Evolutionary conservation across 2,329 filamentous ascomycete species (phyloP).

Genomic region (Colletotrichum gloeosporioides): DNA sequence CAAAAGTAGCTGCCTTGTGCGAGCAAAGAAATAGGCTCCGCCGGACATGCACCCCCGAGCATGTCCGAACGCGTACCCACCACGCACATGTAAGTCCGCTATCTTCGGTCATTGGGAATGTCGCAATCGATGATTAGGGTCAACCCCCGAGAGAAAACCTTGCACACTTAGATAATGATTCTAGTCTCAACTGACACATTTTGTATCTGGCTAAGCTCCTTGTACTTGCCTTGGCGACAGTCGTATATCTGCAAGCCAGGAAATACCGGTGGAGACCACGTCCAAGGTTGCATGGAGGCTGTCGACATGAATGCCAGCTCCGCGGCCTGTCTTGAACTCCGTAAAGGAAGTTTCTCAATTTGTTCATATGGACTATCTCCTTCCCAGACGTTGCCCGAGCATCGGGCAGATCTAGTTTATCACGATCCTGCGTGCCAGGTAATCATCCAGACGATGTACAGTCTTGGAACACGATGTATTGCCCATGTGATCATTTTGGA

Average conservation of each 20-base stretch:
- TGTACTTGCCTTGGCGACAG: neutral
- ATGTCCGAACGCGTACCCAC: neutral
- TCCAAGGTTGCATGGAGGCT: neutral
- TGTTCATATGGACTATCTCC: neutral
- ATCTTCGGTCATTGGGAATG: neutral
- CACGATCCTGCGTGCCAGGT: neutral
- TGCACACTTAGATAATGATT: neutral
- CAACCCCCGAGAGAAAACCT: rapidly evolving
- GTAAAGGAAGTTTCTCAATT: neutral
- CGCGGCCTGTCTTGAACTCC: rapidly evolving
- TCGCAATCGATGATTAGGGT: rapidly evolving
- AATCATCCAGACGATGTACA: neutral
- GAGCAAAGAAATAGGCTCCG: neutral
- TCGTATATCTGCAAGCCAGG: neutral
- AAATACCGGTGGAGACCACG: neutral
- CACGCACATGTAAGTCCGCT: neutral
- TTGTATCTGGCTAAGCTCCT: neutral
- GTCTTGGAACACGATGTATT: neutral
- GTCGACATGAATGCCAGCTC: rapidly evolving
- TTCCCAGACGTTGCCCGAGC: rapidly evolving
- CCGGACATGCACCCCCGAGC: neutral
- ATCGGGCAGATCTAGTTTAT: rapidly evolving
- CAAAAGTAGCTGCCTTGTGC: neutral
- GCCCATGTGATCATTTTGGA: neutral
- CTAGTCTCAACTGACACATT: neutral